Conservation (phyloP, 2,329 filamentous ascomycete species). For the Scytalidium lignicola region DNA sequence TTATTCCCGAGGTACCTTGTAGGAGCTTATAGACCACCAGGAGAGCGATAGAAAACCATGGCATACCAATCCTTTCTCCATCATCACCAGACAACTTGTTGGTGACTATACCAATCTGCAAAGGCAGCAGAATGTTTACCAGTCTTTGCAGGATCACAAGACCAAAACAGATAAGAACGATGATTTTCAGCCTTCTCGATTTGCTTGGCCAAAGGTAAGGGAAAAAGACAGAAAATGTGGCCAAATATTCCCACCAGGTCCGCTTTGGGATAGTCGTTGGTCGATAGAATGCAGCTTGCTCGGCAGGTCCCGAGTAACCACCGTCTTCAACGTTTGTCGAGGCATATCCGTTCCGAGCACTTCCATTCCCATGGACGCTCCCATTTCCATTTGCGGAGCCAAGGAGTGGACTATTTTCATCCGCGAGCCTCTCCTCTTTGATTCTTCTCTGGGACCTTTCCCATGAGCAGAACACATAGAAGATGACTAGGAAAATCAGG, state of each 20-base stretch:
- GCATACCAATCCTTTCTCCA: conserved; percentile 42
- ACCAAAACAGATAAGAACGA: conserved; percentile 76
- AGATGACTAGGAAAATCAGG: conserved; percentile 45
- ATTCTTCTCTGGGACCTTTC: conserved; percentile 19
- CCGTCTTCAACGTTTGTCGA: conserved; percentile 38
- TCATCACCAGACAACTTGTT: conserved; percentile 59
- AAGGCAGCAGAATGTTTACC: conserved; percentile 81
- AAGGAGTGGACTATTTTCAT: conserved; percentile 62
- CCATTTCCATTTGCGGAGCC: conserved; percentile 27
- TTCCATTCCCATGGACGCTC: conserved; percentile 17
- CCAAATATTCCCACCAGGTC: conserved; percentile 94
- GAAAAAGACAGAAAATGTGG: conserved; percentile 89
- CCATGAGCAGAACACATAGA: conserved; percentile 52
- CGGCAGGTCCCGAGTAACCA: conserved; percentile 40
- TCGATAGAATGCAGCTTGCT: conserved; percentile 79
- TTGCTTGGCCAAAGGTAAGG: conserved; percentile 95
- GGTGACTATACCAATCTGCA: conserved; percentile 77
- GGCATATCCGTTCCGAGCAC: conserved; percentile 28
- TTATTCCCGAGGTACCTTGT: conserved; percentile 81
- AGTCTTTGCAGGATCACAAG: conserved; percentile 75
- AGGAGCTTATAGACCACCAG: conserved; percentile 76
- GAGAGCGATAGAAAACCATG: conserved; percentile 69
- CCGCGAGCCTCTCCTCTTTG: conserved; percentile 35
- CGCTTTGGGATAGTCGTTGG: conserved; percentile 80
- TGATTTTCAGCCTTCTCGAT: conserved; percentile 64